These are phyloP conservation scores for Hippophae tibetana DNA, from an alignment of 306 rosid genomes.

Conservation along the genomic window DNA sequence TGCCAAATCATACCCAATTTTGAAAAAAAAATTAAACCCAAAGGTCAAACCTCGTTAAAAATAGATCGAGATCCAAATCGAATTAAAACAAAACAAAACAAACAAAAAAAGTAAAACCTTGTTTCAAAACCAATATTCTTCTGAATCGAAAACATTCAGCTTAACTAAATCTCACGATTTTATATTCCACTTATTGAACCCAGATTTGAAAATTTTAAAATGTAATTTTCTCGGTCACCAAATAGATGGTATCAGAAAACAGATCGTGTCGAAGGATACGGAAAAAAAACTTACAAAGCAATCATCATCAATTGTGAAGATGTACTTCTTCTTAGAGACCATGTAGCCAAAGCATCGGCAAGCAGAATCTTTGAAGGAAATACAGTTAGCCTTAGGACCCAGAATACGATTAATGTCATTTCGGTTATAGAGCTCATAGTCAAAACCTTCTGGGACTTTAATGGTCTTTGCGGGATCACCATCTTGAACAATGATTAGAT, in stretches of 20 bases:
- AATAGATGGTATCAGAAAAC: background rate
- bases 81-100: background rate
- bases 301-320: conserved; percentile 76
- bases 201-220: background rate
- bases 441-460: conserved; percentile 62
- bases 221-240: background rate
- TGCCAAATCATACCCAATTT: too few relatives aligned
- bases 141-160: background rate
- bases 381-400: conserved; percentile 74
- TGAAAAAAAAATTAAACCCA: background rate
- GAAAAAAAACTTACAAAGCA: conserved; percentile 56
- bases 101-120: background rate
- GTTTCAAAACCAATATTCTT: background rate
- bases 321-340: conserved; percentile 90
- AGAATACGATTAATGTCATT: conserved; percentile 69
- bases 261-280: too few relatives aligned
- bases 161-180: background rate
- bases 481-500: conserved; percentile 70
- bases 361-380: conserved; percentile 86
- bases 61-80: conserved; percentile 5
- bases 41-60: background rate
- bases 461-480: conserved; percentile 67
- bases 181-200: background rate
- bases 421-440: conserved; percentile 63
- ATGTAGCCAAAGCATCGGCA: conserved; percentile 73